These are phyloP conservation scores for Daldinia eschscholtzii DNA, from an alignment of 2,329 filamentous ascomycete species.

Conservation along the genomic window DNA sequence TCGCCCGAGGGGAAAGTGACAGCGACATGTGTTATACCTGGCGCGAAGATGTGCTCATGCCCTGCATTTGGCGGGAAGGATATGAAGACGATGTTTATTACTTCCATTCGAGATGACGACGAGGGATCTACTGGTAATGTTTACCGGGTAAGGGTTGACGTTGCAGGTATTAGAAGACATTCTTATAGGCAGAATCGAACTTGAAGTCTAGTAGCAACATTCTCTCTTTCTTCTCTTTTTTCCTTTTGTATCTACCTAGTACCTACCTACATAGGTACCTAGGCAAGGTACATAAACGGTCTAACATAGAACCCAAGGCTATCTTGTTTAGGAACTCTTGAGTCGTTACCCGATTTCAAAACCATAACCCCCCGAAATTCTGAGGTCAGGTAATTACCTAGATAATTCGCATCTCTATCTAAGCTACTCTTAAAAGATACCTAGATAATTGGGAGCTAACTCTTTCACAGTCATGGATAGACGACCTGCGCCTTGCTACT, in stretches of 20 bases:
- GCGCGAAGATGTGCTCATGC: conserved; percentile 5
- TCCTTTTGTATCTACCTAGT: too few relatives aligned
- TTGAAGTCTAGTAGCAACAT: background rate
- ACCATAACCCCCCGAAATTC: too few relatives aligned
- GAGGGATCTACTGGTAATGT: background rate
- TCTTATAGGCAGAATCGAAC: background rate
- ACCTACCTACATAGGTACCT: too few relatives aligned
- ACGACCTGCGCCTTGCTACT: conserved; percentile 16
- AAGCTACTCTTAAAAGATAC: background rate
- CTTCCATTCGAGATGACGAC: background rate
- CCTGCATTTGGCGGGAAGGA: background rate
- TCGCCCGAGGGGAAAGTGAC: background rate
- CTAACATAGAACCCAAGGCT: too few relatives aligned
- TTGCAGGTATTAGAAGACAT: background rate
- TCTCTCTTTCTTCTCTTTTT: too few relatives aligned
- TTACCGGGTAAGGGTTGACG: background rate
- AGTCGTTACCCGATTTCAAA: too few relatives aligned
- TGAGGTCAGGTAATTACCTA: too few relatives aligned
- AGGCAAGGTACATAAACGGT: too few relatives aligned
- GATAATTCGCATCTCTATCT: too few relatives aligned
- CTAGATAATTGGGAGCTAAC: background rate
- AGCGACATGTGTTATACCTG: background rate
- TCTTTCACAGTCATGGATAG: too few relatives aligned
- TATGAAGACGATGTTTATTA: conserved; percentile 5
- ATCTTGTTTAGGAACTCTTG: too few relatives aligned